phyloP scores from a whole-genome alignment of 257 asterid species.

The Solanum lignicaule region DNA sequence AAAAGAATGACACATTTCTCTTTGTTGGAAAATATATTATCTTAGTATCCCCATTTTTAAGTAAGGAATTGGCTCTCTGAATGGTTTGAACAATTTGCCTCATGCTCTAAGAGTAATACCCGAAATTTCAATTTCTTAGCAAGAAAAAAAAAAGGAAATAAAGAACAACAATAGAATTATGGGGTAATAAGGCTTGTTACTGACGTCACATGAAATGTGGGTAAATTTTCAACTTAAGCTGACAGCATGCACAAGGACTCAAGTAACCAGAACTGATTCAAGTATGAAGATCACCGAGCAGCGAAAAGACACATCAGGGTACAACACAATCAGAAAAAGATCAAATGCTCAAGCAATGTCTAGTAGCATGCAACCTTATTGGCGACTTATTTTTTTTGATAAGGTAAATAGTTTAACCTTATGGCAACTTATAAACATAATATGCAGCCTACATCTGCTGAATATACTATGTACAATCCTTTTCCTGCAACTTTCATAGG shows the following conservation, averaged over 20 bases:
- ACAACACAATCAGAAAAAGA: not conserved
- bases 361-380: not conserved
- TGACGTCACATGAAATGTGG: not conserved
- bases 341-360: not conserved
- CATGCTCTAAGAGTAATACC: not conserved
- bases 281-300: not conserved
- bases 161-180: not conserved
- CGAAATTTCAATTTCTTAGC: not conserved
- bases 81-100: not conserved
- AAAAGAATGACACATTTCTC: not conserved
- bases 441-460: not conserved
- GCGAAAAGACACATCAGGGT: not conserved
- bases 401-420: not conserved
- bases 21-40: not conserved
- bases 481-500: not conserved
- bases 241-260: not conserved
- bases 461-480: not conserved
- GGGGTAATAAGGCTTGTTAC: not conserved
- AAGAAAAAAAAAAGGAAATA: not conserved
- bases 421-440: not conserved
- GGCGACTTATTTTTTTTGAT: not conserved
- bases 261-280: not conserved
- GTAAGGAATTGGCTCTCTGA: not conserved
- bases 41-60: not conserved
- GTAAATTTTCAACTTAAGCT: not conserved